Percentiles rank a stretch among this genome's conserved stretches.
Conservation (phyloP, 176 grass and related monocot genomes). For the Canna indica region DNA sequence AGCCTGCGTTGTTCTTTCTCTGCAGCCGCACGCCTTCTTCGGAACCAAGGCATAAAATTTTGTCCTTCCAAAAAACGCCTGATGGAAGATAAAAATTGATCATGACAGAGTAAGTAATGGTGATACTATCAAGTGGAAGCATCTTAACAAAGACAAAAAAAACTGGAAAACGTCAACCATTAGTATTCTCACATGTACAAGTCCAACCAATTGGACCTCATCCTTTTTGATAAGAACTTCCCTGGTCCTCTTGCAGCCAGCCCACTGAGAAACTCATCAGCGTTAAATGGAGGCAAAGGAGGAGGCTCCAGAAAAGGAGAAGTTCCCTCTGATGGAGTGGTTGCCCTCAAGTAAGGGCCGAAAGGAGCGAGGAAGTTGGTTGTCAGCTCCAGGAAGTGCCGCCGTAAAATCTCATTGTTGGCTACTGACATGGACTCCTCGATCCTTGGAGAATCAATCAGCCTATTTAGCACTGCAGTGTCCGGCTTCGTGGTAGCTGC, state of each 20-base stretch:
- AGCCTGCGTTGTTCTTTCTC: conserved; percentile 75
- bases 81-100: conserved; percentile 15
- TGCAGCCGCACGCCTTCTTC: conserved; percentile 60
- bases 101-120: not conserved
- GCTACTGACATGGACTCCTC: conserved; percentile 93
- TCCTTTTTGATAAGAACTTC: conserved; percentile 97
- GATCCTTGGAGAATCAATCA: conserved; percentile 78
- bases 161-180: conserved; percentile 3
- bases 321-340: conserved; percentile 54
- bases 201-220: conserved; percentile 93
- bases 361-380: conserved; percentile 98
- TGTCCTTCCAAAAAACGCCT: conserved; percentile 77
- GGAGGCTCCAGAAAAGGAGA: conserved; percentile 80
- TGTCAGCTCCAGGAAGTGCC: conserved; percentile 89
- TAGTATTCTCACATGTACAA: conserved; percentile 52
- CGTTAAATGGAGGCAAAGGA: conserved; percentile 53
- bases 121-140: not conserved
- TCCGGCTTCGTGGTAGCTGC: conserved; percentile 64
- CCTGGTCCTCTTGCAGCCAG: conserved; percentile 81
- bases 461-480: conserved; percentile 78
- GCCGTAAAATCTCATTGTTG: conserved; percentile 94
- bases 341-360: conserved; percentile 75
- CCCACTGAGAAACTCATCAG: conserved; percentile 70
- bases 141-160: not conserved
- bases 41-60: conserved; percentile 98